Conservation (phyloP, 441 rosid genomes). For the Brassica hybrid region DNA sequence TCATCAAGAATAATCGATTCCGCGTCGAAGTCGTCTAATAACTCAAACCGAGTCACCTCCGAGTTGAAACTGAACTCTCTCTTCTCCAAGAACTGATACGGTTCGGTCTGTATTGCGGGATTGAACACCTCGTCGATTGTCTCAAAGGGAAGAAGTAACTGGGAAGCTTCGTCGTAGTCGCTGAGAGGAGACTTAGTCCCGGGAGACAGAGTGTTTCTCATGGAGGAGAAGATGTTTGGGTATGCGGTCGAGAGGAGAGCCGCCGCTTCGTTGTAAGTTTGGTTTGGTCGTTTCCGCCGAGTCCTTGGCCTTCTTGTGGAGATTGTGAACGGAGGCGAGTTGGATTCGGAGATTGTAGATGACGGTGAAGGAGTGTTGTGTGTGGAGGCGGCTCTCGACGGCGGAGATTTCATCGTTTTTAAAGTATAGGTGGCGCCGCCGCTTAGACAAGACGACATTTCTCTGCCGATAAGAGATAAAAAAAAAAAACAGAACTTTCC, state of each 20-base stretch:
- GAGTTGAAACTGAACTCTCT: neutral
- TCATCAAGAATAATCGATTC: constrained; percentile 9
- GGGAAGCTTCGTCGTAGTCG: constrained; percentile 45
- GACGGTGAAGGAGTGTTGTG: constrained; percentile 63
- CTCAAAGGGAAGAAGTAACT: constrained; percentile 57
- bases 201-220: constrained; percentile 15
- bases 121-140: constrained; percentile 43
- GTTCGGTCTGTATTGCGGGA: constrained; percentile 44
- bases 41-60: constrained; percentile 36
- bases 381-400: constrained; percentile 23
- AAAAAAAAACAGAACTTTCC: neutral
- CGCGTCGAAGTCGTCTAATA: constrained; percentile 38
- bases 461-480: neutral
- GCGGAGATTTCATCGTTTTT: constrained; percentile 29
- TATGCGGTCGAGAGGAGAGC: constrained; percentile 78
- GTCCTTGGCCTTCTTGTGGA: constrained; percentile 74
- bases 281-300: constrained; percentile 76
- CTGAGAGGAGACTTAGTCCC: constrained; percentile 1
- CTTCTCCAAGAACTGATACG: constrained; percentile 38
- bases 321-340: constrained; percentile 66
- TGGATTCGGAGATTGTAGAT: constrained; percentile 64
- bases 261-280: constrained; percentile 83
- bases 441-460: constrained; percentile 62
- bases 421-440: constrained; percentile 57
- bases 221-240: constrained; percentile 61